These are phyloP conservation scores for Jacaranda mimosifolia DNA, from an alignment of 257 asterid species.

Conservation along the genomic window DNA sequence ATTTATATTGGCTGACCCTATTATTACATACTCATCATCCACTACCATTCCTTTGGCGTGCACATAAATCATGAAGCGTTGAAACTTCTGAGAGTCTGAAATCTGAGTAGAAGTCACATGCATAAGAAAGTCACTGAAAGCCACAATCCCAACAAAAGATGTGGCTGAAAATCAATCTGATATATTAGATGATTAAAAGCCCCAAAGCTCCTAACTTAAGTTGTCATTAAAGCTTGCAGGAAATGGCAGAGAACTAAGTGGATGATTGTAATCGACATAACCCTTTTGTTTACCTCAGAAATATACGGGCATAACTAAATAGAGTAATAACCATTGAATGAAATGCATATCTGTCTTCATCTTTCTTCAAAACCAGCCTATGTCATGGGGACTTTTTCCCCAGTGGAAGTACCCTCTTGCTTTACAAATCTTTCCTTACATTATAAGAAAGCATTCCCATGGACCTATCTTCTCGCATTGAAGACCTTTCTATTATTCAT, in stretches of 20 bases:
- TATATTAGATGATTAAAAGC: not conserved
- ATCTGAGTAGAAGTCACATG: slow-evolving; percentile 49
- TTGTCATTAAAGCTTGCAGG: too few species aligned
- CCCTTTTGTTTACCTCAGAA: too few species aligned
- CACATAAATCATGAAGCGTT: slow-evolving; percentile 90
- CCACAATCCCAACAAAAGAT: not conserved
- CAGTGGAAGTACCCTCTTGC: too few species aligned
- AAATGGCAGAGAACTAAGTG: too few species aligned
- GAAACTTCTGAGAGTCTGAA: slow-evolving; percentile 70
- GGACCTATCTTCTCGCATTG: not conserved
- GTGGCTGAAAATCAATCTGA: slow-evolving; percentile 11
- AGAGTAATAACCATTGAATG: too few species aligned
- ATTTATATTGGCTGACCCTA: slow-evolving; percentile 93
- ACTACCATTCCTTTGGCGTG: slow-evolving; percentile 97
- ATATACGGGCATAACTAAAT: too few species aligned
- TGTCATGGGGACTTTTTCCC: too few species aligned
- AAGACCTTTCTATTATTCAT: slow-evolving; percentile 10
- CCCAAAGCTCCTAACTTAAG: not conserved
- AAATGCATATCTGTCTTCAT: too few species aligned
- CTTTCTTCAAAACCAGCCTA: too few species aligned
- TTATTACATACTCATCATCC: slow-evolving; percentile 85
- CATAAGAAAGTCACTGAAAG: not conserved
- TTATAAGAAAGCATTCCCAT: too few species aligned
- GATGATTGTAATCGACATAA: too few species aligned
- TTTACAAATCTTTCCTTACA: too few species aligned